phyloP scores from a whole-genome alignment of 202 grass and related monocot genomes.

The Cymbopogon flexuosus region DNA sequence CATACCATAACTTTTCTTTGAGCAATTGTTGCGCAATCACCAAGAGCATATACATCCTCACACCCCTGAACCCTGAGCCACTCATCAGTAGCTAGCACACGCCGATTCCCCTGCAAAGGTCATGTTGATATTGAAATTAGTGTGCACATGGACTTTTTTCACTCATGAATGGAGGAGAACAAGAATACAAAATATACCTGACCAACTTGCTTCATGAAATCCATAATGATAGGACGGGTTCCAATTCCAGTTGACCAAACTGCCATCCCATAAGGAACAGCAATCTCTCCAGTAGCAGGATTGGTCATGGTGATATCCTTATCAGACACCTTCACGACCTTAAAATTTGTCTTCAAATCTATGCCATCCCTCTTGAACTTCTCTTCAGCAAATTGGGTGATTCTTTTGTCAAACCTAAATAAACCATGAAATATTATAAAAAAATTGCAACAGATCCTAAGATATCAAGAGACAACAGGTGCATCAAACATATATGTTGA shows the following conservation, averaged over 20 bases:
- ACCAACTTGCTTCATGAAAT: slow-evolving; percentile 83
- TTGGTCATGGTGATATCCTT: slow-evolving; percentile 65
- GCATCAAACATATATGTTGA: background rate
- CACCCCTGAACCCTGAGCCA: slow-evolving; percentile 67
- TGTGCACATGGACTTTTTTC: background rate
- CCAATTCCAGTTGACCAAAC: slow-evolving; percentile 83
- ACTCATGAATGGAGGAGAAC: background rate
- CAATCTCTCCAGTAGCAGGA: slow-evolving; percentile 42
- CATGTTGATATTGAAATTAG: background rate
- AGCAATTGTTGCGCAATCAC: slow-evolving; percentile 71
- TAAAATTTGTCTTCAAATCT: slow-evolving; percentile 76
- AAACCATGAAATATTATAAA: background rate
- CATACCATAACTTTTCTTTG: slow-evolving; percentile 84
- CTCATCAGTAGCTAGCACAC: slow-evolving; percentile 71
- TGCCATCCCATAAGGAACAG: slow-evolving; percentile 64
- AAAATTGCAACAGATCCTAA: background rate
- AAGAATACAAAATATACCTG: slow-evolving; percentile 39
- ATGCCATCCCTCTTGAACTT: slow-evolving; percentile 73
- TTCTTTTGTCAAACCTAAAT: slow-evolving; percentile 83
- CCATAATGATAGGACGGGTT: slow-evolving; percentile 61
- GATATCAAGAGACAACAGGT: background rate
- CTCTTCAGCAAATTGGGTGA: slow-evolving; percentile 72
- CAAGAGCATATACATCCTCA: slow-evolving; percentile 64
- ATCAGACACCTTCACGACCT: slow-evolving; percentile 68
- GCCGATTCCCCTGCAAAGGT: slow-evolving; percentile 43